These are phyloP conservation scores for Truncatella angustata DNA, from an alignment of 2,329 filamentous ascomycete genomes.

Conservation along the genomic window DNA sequence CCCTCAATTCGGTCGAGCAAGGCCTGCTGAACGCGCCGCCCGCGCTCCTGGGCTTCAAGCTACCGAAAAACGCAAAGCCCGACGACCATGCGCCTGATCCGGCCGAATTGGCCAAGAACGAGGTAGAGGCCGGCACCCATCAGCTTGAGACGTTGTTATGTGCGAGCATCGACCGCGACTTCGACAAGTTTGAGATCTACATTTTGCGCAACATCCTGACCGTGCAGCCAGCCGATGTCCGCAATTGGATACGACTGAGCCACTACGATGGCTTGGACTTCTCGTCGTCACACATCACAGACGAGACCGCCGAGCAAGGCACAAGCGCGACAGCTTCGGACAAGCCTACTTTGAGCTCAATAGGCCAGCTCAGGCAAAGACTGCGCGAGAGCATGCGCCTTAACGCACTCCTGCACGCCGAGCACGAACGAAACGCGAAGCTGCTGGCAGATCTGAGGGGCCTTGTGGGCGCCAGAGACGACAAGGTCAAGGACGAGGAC, in stretches of 20 bases:
- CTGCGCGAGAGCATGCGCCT: constrained; percentile 56
- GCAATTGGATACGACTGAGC: constrained; percentile 75
- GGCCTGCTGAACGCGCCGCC: constrained; percentile 75
- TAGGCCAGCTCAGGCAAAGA: constrained; percentile 70
- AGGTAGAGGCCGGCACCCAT: constrained; percentile 87
- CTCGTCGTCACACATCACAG: constrained; percentile 12
- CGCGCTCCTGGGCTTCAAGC: constrained; percentile 75
- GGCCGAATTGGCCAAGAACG: constrained; percentile 46
- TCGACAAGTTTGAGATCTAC: constrained; percentile 87
- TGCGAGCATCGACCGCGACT: constrained; percentile 78
- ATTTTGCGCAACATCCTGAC: constrained; percentile 81
- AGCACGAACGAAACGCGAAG: constrained; percentile 43
- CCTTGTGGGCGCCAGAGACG: constrained; percentile 20
- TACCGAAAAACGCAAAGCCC: constrained; percentile 37
- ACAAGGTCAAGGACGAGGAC: constrained; percentile 25
- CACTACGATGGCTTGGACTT: constrained; percentile 76
- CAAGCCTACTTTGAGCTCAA: constrained; percentile 61
- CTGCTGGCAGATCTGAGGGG: constrained; percentile 30
- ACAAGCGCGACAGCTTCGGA: constrained; percentile 22
- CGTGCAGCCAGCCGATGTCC: constrained; percentile 61
- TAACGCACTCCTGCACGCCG: constrained; percentile 55
- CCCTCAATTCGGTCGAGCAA: constrained; percentile 82
- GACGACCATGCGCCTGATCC: constrained; percentile 40
- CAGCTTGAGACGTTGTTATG: constrained; percentile 81
- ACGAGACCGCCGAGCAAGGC: constrained; percentile 17